Conservation (phyloP, 1,284 basidiomycete genomes). For the Ustilago bromivora region DNA sequence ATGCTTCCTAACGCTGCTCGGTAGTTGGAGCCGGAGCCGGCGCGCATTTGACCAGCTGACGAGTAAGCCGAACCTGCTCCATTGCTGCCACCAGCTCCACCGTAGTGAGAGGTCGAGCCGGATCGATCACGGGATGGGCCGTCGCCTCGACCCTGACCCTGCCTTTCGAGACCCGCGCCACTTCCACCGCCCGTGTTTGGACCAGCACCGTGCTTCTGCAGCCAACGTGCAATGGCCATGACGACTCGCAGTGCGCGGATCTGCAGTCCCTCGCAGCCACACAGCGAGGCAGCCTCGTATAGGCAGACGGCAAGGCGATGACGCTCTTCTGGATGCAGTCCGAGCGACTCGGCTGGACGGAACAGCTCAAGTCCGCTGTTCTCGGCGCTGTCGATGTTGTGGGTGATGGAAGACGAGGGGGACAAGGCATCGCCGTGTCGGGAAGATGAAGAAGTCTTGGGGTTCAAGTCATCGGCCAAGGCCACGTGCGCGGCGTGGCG, state of each 20-base stretch:
- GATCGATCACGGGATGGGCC: slow-evolving; percentile 38
- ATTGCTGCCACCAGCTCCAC: slow-evolving; percentile 20
- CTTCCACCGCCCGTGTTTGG: slow-evolving; percentile 28
- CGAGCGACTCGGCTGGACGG: slow-evolving; percentile 54
- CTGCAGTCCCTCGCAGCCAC: slow-evolving; percentile 86
- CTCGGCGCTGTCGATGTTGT: slow-evolving; percentile 33
- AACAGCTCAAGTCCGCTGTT: slow-evolving; percentile 53
- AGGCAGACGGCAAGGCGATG: slow-evolving; percentile 87
- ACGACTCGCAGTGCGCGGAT: slow-evolving; percentile 74
- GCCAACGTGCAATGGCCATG: slow-evolving; percentile 57
- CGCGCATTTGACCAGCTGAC: slow-evolving; percentile 14
- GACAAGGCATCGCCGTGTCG: slow-evolving; percentile 33
- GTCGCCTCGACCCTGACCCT: slow-evolving; percentile 34
- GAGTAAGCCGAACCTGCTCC: slow-evolving; percentile 18
- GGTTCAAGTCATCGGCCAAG: slow-evolving; percentile 53
- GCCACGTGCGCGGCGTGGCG: slow-evolving; percentile 86
- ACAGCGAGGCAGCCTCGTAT: slow-evolving; percentile 91
- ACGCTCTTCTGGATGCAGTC: slow-evolving; percentile 74
- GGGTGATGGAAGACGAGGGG: slow-evolving; percentile 28
- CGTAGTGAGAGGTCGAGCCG: slow-evolving; percentile 28
- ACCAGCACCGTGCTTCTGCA: slow-evolving; percentile 50
- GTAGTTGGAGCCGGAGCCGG: slow-evolving; percentile 16
- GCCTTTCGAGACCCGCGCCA: slow-evolving; percentile 26
- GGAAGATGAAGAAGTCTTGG: slow-evolving; percentile 26
- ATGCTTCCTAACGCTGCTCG: slow-evolving; percentile 20